Evolutionary conservation across 305 asterid species (phyloP).

Genomic region (Fraxinus greggii): DNA sequence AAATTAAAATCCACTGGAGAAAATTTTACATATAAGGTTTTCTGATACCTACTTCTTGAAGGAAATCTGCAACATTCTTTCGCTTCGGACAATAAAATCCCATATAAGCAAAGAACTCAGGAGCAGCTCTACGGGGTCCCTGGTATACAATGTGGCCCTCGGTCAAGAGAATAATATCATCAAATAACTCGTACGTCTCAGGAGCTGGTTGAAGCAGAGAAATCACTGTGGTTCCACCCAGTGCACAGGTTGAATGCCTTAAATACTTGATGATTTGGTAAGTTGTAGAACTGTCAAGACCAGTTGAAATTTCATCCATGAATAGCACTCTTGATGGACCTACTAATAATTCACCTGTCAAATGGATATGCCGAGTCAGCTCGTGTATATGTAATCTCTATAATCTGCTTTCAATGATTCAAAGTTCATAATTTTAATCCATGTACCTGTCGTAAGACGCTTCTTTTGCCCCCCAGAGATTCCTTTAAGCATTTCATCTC

Average conservation of each 20-base stretch:
- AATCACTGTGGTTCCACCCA: conserved; percentile 76
- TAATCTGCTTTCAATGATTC: conserved; percentile 13
- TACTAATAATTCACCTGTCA: conserved; percentile 78
- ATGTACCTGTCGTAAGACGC: conserved; percentile 79
- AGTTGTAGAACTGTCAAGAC: conserved; percentile 94
- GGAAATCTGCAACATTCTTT: conserved; percentile 89
- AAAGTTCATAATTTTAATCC: conserved; percentile 8
- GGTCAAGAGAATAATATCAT: conserved; percentile 76
- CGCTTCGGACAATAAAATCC: conserved; percentile 85
- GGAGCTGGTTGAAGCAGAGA: conserved; percentile 98
- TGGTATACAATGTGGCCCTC: conserved; percentile 92
- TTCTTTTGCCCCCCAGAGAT: conserved; percentile 97
- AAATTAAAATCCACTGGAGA: neutral
- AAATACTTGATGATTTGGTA: conserved; percentile 79
- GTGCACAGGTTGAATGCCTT: conserved; percentile 71
- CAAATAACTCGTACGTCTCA: conserved; percentile 88
- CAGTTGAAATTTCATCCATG: conserved; percentile 96
- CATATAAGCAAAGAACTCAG: conserved; percentile 70
- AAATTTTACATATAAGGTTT: conserved; percentile 14
- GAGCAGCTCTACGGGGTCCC: conserved; percentile 73
- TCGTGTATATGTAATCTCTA: conserved; percentile 14
- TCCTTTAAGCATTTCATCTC: conserved; percentile 96
- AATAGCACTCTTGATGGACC: conserved; percentile 81
- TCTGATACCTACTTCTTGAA: conserved; percentile 75
- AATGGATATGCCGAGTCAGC: conserved; percentile 33